Base-by-base conservation (phyloP, 2,329 filamentous ascomycete genomes). In the Neurospora crassa region DNA sequence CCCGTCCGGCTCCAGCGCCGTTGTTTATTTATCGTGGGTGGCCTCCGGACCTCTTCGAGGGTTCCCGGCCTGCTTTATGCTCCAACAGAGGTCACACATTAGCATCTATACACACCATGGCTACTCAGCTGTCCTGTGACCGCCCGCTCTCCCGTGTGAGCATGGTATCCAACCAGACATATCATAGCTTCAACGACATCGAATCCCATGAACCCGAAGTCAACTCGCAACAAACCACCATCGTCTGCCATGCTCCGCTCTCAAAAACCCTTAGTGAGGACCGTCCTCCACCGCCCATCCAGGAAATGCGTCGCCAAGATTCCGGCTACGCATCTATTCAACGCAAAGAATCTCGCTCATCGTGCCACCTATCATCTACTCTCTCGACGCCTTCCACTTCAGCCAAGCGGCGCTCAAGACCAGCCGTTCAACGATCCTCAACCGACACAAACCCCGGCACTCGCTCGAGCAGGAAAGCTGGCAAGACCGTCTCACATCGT, bases 261-360 rank as follows among this genome's bases (percentile, higher is more conserved):
- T 70, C 70, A 18, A n/a, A 34, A 29, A 42, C 42, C 63, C n/a
- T 24, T 40, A 53, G 12, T 40, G 67, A 67, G 79, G 37, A 77
- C 78, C 29, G 76, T 76, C n/a, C 78, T 78, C 29, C 76, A 75
- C 29, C 81, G 80, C 1, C 76, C 78, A 14, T 77, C 81, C 75
- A 77, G 68, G 81, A 80, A 70, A 87, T 88, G 81, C 82, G 83
- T 68, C 83, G 87, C 16, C 86, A 88, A 72, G 87, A 89, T 76
- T 89, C 87, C 0, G 87, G 87, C 42, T 89, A 89, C 75, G 86
- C 86, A 75, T 88, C 87, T 3, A 81, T 83, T 67, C 78, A 79
- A 10, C 81, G 83, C 2, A 80, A 79, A 10, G 78, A 78, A 18
- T 84, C 84, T 2, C 78, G 77, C 5, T 76, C 77, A 18, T 78